Evolutionary conservation across 306 rosid genomes (phyloP), one percentile per base, ranked within the genome.

Genomic region (Quercus rubra): DNA sequence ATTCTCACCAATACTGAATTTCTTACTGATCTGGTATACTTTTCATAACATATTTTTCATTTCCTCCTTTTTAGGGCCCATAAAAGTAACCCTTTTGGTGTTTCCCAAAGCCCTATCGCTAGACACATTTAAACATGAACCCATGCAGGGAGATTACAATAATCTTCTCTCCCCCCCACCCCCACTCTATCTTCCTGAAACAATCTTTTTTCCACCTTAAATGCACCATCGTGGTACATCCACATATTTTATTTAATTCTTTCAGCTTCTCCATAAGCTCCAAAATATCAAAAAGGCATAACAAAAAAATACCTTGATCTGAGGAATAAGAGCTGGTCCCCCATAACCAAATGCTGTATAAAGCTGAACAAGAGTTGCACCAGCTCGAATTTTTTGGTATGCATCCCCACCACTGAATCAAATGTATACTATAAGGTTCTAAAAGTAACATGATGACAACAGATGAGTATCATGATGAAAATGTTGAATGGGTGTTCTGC

Each of bases 311-410:
- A 95, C 98, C 99, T 95, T 95, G 77, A 95, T 92, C 80, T 86
- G 97, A 80, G 97, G 99, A 80, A 95, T 88, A 54, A 95, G 97
- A 49, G 98, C 99, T 75, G 99, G 99, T 15, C 99, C 99, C 10
- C 94, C 99, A 31, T 89, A 95, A 41, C 98, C 98, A 77, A 95
- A 95, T 23, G 92, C 93, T 2, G 99, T 92, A 76, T 95, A 95
- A 70, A 95, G 91, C 87, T 95, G 99, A 83, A 95, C 94, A 80
- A 95, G 96, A 73, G 92, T 89, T 23, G 98, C 99, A 79, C 99
- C 99, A 61, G 98, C 91, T 83, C 97, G 88, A 74, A 95, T 83
- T 84, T 91, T 95, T 84, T 80, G 79, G 81, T 95, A 95, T 74
- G 99, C 99, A 31, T 95, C 99, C 88, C 93, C 96, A 1, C 99